Evolutionary conservation across 2,329 filamentous ascomycete genomes (phyloP).

Genomic region (Zopfia rhizophila): DNA sequence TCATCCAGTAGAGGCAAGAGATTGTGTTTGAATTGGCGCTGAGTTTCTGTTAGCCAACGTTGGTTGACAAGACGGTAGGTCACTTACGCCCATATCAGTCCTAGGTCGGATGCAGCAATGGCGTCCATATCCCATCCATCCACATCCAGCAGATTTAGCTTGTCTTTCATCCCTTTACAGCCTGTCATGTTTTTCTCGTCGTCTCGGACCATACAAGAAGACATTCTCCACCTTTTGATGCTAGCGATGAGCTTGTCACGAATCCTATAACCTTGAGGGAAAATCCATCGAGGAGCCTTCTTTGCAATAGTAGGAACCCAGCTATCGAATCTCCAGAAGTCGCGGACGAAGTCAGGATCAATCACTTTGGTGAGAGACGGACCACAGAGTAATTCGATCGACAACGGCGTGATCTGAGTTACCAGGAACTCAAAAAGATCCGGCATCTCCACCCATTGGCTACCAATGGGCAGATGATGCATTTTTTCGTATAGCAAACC

Average conservation of each 20-base stretch:
- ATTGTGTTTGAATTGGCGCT: not conserved
- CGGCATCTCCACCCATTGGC: constrained; percentile 2
- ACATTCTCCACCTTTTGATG: not conserved
- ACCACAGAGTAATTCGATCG: constrained; percentile 1
- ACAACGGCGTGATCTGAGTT: not conserved
- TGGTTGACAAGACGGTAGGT: not conserved
- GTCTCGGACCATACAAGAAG: not conserved
- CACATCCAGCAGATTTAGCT: not conserved
- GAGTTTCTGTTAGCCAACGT: not conserved
- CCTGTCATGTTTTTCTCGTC: not conserved
- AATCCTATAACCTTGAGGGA: not conserved
- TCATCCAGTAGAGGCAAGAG: not conserved
- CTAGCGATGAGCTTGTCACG: not conserved
- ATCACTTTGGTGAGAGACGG: not conserved
- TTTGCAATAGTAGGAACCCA: not conserved
- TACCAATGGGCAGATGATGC: not conserved
- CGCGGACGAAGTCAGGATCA: not conserved
- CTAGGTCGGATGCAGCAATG: not conserved
- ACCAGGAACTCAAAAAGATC: constrained; percentile 4
- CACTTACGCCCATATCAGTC: constrained; percentile 1
- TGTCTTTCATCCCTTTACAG: not conserved
- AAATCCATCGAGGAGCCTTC: not conserved
- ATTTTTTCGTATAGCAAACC: not conserved
- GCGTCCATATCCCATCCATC: constrained; percentile 1
- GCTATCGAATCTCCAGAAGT: not conserved